A percentile compares a stretch with the other conserved stretches of the same genome.
phyloP scores from a whole-genome alignment of 140 eudicot genomes.

The Cichorium intybus region DNA sequence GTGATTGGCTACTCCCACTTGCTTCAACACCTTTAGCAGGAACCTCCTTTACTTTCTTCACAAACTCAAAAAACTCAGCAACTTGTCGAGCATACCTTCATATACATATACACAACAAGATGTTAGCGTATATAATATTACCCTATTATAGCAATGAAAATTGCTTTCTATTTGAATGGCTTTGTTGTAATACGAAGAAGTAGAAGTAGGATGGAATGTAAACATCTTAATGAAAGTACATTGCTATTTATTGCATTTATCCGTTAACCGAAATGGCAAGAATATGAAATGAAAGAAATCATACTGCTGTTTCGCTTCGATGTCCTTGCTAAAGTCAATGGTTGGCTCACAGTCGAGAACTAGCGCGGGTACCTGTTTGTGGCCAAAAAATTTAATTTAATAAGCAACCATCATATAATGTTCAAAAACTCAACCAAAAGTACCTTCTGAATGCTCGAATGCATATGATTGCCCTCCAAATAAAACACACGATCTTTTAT shows the following conservation, averaged over 20 bases:
- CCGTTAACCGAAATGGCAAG: not conserved
- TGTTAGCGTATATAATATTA: too few relatives aligned
- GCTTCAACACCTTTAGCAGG: conserved; percentile 29
- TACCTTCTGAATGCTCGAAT: conserved; percentile 87
- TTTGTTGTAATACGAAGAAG: too few relatives aligned
- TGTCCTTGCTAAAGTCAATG: conserved; percentile 85
- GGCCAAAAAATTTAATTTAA: conserved; percentile 12
- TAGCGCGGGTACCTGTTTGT: conserved; percentile 78
- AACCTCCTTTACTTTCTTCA: conserved; percentile 76
- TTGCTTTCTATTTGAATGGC: too few relatives aligned
- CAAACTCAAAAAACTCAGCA: conserved; percentile 83
- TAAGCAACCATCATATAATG: not conserved
- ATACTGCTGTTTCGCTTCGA: conserved; percentile 88
- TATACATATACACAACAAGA: not conserved
- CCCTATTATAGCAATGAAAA: not conserved
- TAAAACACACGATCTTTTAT: conserved; percentile 80
- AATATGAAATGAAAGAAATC: conserved; percentile 23
- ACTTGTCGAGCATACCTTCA: conserved; percentile 98
- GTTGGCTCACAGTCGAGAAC: conserved; percentile 91
- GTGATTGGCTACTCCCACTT: not conserved
- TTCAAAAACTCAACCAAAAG: not conserved
- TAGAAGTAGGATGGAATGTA: too few relatives aligned
- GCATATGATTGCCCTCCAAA: conserved; percentile 92
- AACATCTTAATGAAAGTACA: too few relatives aligned
- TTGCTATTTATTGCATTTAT: too few relatives aligned